Percentiles rank a stretch among this genome's conserved stretches.
Conservation (phyloP, 306 rosid genomes). For the Acacia melanoxylon region DNA sequence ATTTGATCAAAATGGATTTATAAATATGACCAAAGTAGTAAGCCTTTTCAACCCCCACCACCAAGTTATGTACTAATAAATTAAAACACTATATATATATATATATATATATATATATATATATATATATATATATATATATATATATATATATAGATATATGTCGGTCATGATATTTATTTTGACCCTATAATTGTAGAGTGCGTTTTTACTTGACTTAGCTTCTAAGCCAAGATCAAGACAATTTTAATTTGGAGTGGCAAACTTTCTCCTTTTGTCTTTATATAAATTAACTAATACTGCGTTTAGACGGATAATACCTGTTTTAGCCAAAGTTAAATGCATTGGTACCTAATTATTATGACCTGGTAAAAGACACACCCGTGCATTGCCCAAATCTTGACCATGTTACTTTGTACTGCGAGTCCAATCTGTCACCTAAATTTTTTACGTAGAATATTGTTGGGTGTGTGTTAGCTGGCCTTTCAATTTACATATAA, state of each 20-base stretch:
- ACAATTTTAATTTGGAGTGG: background rate
- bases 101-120: too few relatives aligned
- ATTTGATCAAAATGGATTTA: too few relatives aligned
- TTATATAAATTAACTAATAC: background rate
- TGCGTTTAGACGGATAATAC: background rate
- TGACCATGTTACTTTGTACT: background rate
- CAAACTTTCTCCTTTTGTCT: background rate
- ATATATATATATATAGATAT: background rate
- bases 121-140: background rate
- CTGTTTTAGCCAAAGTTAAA: background rate
- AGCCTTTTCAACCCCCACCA: slow-evolving; percentile 4
- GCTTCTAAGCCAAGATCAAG: background rate
- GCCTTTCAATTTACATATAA: background rate
- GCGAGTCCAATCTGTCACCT: background rate
- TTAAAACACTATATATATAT: background rate
- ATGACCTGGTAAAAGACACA: background rate
- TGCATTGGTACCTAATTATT: background rate
- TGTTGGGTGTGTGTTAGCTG: background rate
- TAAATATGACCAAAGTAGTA: too few relatives aligned
- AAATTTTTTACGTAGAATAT: background rate
- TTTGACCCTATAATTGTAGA: background rate
- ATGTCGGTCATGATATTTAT: background rate
- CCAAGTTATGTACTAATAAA: background rate
- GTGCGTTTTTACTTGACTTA: slow-evolving; percentile 20
- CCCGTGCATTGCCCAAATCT: background rate